Conservation (phyloP, 495 filamentous ascomycete genomes). For the Hypoxylon crocopeplum region DNA sequence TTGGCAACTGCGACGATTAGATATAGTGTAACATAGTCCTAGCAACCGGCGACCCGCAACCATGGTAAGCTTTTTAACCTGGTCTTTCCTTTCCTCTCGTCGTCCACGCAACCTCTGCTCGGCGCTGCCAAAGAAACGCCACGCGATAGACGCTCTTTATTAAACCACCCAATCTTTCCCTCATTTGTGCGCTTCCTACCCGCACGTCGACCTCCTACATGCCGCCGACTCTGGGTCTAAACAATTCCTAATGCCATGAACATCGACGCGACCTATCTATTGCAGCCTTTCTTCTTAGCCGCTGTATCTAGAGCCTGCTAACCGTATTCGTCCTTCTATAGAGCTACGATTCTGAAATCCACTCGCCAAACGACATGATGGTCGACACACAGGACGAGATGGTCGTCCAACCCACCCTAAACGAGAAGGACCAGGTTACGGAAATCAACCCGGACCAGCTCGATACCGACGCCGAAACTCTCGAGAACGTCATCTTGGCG, state of each 20-base stretch:
- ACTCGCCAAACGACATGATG: slow-evolving; percentile 67
- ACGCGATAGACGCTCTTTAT: slow-evolving; percentile 30
- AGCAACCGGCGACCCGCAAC: background rate
- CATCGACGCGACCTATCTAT: slow-evolving; percentile 12
- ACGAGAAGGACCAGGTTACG: slow-evolving; percentile 83
- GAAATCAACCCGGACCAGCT: slow-evolving; percentile 77
- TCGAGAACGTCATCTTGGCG: slow-evolving; percentile 61
- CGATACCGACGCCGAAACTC: slow-evolving; percentile 52
- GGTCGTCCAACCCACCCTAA: slow-evolving; percentile 61
- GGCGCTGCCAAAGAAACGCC: slow-evolving; percentile 20
- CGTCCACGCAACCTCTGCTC: background rate
- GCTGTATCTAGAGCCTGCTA: slow-evolving; percentile 25
- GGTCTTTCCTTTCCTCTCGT: slow-evolving; percentile 2
- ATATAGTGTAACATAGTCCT: slow-evolving; percentile 1
- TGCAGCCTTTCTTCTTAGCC: background rate
- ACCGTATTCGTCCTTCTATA: slow-evolving; percentile 39
- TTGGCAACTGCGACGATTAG: slow-evolving; percentile 10
- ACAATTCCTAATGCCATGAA: slow-evolving; percentile 2
- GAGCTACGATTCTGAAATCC: slow-evolving; percentile 49
- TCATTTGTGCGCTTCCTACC: slow-evolving; percentile 11
- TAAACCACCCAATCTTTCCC: slow-evolving; percentile 6
- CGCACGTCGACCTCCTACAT: background rate
- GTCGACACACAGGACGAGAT: slow-evolving; percentile 75
- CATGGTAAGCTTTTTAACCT: slow-evolving; percentile 23
- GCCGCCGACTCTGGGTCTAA: slow-evolving; percentile 1